Evolutionary conservation across 2,329 filamentous ascomycete species (phyloP).

Genomic region (Paracoccidioides lutzii): DNA sequence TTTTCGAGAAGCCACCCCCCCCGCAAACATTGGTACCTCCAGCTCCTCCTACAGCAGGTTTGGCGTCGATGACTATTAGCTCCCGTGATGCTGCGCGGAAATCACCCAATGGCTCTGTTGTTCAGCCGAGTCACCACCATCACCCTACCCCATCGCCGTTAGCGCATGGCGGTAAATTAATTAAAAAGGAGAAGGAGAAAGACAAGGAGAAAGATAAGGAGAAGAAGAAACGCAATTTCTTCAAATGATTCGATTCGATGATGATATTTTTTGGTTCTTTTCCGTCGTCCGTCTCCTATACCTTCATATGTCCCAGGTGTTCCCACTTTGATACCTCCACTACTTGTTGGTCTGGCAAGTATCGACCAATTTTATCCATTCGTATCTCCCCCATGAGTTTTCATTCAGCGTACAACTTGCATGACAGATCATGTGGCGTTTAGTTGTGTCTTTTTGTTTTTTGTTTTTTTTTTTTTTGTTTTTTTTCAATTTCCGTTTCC

Average conservation of each 20-base stretch:
- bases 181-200: conserved; percentile 20
- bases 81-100: conserved; percentile 17
- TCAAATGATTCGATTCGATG: conserved; percentile 21
- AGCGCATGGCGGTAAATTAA: conserved; percentile 37
- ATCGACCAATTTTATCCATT: not conserved
- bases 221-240: conserved; percentile 47
- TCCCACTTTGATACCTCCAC: not conserved
- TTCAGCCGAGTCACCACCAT: not conserved
- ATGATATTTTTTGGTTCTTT: not conserved
- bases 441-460: not conserved
- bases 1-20: conserved; percentile 57
- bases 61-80: conserved; percentile 27
- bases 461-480: no score
- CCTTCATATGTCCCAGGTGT: not conserved
- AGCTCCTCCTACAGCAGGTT: conserved; percentile 15
- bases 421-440: not conserved
- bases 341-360: not conserved
- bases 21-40: conserved; percentile 15
- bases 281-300: not conserved
- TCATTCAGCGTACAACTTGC: conserved; percentile 1
- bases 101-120: conserved; percentile 5
- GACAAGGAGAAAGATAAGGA: conserved; percentile 30
- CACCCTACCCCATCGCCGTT: not conserved
- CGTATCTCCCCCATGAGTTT: not conserved
- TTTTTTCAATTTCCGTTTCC: not conserved